Conservation (phyloP, 768 basidiomycete genomes). For the Chalciporus sphaerocephalus region DNA sequence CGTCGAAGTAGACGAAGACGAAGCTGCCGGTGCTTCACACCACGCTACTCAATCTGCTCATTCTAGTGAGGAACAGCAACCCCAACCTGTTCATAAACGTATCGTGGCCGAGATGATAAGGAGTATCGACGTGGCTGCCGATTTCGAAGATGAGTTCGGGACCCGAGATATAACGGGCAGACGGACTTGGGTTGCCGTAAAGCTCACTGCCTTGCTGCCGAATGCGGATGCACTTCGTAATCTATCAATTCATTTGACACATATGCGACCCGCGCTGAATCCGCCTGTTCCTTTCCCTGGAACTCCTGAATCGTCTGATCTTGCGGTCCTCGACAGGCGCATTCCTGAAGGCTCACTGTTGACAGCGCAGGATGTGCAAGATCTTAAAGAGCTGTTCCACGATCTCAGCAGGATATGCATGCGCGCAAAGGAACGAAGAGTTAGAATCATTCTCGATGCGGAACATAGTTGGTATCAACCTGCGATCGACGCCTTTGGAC, state of each 20-base stretch:
- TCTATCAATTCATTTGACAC: conserved; percentile 55
- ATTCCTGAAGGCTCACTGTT: conserved; percentile 31
- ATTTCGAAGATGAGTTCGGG: conserved; percentile 60
- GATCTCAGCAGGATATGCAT: conserved; percentile 63
- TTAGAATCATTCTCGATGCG: conserved; percentile 78
- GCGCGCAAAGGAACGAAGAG: conserved; percentile 54
- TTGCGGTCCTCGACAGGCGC: conserved; percentile 42
- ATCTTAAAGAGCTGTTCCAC: conserved; percentile 56
- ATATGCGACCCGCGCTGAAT: conserved; percentile 34
- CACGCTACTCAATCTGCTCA: background rate
- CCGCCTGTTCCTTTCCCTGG: conserved; percentile 63
- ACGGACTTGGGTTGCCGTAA: conserved; percentile 81
- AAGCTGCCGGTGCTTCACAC: conserved; percentile 35
- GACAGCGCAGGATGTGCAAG: conserved; percentile 51
- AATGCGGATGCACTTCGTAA: conserved; percentile 56
- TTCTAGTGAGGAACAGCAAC: background rate
- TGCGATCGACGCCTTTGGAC: conserved; percentile 76
- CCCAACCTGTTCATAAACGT: conserved; percentile 46
- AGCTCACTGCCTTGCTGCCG: conserved; percentile 72
- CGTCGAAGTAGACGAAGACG: conserved; percentile 72
- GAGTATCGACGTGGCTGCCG: conserved; percentile 73
- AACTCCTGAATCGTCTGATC: conserved; percentile 54
- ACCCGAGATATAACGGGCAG: conserved; percentile 34
- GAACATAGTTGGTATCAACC: conserved; percentile 78
- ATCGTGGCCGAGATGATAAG: conserved; percentile 72